Evolutionary conservation across 768 basidiomycete species (phyloP), one percentile per base, ranked within the genome.

Genomic region (Rhodotorula diobovata): DNA sequence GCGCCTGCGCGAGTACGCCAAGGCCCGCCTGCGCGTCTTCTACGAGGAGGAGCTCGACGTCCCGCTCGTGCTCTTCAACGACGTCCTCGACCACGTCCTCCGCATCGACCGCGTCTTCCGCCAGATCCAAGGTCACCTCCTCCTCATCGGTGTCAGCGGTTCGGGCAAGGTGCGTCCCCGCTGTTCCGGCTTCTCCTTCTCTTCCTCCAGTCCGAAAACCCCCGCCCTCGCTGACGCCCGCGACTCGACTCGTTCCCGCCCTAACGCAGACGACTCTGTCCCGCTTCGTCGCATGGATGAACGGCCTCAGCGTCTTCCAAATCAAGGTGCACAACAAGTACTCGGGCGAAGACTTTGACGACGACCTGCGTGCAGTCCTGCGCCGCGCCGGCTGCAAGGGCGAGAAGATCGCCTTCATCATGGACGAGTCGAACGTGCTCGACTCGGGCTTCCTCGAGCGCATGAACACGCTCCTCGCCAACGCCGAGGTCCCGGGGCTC

Each of bases 301-400:
- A 99, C 77, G 96, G 96, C 55, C 83, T 99, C 64, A 96, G 91
- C 79, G 94, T 99, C 75, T 99, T 96, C 86, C 96, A 99, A 80
- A 96, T 99, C 85, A 98, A 98, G 80, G 96, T 98, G 9, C 97
- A 95, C 34, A 99, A 98, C 84, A 95, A 93, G 80, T 99, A 99
- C 80, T 96, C 93, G 4, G 94, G 91, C 34, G 94, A 95, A 25
- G 96, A 99, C 80, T 99, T 99, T 77, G 96, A 99, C 76, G 95
- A 99, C 74, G 96, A 99, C 80, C 84, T 99, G 56, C 88, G 96
- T 53, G 91, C 88, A 0, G 96, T 99, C 11, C 87, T 99, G 48
- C 91, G 96, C 55, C 89, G 96, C 46, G 85, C 95, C 14, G 96
- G 96, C 12, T 97, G 93, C 84, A 99, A 98, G 79, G 93, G 93